These are phyloP conservation scores for Nitzschia sp. DNA, from an alignment of 108 stramenopile genomes.

Conservation along the genomic window DNA sequence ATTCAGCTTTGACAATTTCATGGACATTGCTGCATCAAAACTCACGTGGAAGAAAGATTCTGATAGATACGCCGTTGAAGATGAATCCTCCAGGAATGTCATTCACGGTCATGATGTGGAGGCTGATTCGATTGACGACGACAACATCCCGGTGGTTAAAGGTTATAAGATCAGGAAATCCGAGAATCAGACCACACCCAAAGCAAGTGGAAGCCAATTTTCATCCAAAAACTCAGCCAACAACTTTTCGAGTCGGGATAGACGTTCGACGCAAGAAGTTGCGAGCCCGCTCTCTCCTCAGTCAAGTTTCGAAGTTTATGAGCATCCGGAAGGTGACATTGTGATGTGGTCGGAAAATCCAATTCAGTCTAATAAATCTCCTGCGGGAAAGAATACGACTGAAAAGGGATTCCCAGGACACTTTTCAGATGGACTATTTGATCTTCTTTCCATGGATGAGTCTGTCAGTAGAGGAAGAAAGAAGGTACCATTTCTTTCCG, in stretches of 20 bases:
- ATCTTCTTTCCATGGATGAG: conserved; percentile 19
- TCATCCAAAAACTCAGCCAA: not conserved
- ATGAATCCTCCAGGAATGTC: conserved; percentile 7
- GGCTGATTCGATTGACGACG: not conserved
- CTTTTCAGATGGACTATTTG: conserved; percentile 24
- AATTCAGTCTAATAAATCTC: not conserved
- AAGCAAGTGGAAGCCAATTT: not conserved
- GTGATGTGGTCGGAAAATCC: conserved; percentile 17
- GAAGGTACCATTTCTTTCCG: conserved; percentile 16
- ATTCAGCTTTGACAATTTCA: conserved; percentile 19
- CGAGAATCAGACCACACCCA: conserved; percentile 1
- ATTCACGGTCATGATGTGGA: conserved; percentile 2
- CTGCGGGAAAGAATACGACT: not conserved
- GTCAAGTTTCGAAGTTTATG: conserved; percentile 17
- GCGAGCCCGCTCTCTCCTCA: not conserved
- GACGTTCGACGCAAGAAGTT: not conserved
- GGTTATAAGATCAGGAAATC: not conserved
- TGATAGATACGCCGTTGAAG: conserved; percentile 21
- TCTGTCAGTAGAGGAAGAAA: conserved; percentile 8
- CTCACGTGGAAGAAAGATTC: conserved; percentile 15
- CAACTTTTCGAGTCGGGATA: not conserved
- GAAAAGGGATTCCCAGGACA: conserved; percentile 2
- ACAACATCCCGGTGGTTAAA: conserved; percentile 16
- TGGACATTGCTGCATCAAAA: conserved; percentile 27
- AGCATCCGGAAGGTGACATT: conserved; percentile 14